Evolutionary conservation across 768 basidiomycete genomes (phyloP), one percentile per base, ranked within the genome.

Genomic region (Trametopsis cervina): DNA sequence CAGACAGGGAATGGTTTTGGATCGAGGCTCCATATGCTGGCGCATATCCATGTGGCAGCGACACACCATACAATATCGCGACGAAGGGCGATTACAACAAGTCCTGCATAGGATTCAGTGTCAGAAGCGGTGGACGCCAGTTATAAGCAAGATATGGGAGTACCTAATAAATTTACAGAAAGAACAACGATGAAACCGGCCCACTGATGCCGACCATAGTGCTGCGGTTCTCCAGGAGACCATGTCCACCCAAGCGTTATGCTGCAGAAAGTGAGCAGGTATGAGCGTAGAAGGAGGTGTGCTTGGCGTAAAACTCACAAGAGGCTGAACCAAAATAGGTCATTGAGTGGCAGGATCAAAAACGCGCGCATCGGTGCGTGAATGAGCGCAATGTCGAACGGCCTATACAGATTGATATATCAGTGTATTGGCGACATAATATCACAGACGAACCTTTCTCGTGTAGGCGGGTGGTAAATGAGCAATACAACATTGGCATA

Each of bases 331-430:
- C 77, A 73, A 51, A 89, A 81, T 49, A 85, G 66, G 27, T 85
- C 66, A 3, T 65, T 66, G 22, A 83, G 61, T 2, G 79, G 76
- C 2, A 83, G 51, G 10, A 69, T 57, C 46, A 72, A 58, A 59
- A 85, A 85, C 50, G 90, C 81, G 2, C 88, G 74, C 45, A 95
- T 70, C 0, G 94, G 94, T 0, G 88, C 86, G 56, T 96, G 93
- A 47, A 96, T 88, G 54, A 94, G 81, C 0, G 82, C 73, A 26
- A 78, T 80, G 62, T 93, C 90, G 35, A 94, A 63, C 0, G 89
- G 89, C 1, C 81, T 61, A 39, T 9, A 3, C n/a, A n/a, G n/a
- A n/a, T n/a, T n/a, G n/a, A n/a, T n/a, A n/a, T n/a, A n/a, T n/a
- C n/a, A n/a, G n/a, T n/a, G n/a, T n/a, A n/a, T n/a, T n/a, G n/a